Evolutionary conservation across 2,329 filamentous ascomycete genomes (phyloP).

Genomic region (Ophiostoma triangulosporum): DNA sequence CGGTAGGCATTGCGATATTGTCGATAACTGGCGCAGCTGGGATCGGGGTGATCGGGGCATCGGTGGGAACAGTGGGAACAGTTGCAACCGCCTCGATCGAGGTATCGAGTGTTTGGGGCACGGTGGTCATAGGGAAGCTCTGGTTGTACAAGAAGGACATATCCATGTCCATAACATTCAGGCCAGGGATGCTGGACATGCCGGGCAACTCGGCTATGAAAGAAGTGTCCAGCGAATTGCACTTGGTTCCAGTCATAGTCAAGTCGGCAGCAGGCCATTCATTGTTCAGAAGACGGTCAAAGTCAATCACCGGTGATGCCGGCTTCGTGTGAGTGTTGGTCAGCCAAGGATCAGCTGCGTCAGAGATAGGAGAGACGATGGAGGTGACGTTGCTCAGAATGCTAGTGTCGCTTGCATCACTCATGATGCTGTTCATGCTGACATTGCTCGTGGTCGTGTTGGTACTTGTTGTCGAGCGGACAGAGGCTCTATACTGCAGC

Average conservation of each 20-base stretch:
- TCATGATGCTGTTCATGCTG: conserved; percentile 7
- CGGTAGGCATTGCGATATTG: not conserved
- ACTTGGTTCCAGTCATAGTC: not conserved
- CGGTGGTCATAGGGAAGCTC: not conserved
- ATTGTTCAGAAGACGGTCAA: conserved; percentile 20
- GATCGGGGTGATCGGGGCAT: not conserved
- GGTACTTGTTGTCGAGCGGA: conserved; percentile 32
- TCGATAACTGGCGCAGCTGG: not conserved
- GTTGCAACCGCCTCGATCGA: not conserved
- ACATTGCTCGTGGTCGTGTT: conserved; percentile 17
- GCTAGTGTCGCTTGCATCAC: conserved; percentile 14
- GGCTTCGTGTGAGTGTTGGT: conserved; percentile 28
- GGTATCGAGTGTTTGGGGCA: not conserved
- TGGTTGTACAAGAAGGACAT: not conserved
- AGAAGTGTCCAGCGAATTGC: not conserved
- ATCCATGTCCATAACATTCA: not conserved
- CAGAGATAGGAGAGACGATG: conserved; percentile 34
- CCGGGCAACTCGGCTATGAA: not conserved
- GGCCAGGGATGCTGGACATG: not conserved
- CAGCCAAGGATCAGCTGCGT: conserved; percentile 25
- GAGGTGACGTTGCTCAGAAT: conserved; percentile 19
- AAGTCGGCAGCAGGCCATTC: conserved; percentile 4
- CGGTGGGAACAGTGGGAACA: not conserved
- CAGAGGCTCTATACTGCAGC: conserved; percentile 30
- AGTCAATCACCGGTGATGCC: conserved; percentile 28